A percentile compares a stretch with the other conserved stretches of the same genome.
Evolutionary conservation across 495 filamentous ascomycete genomes (phyloP).

Genomic region (Aspergillus campestris): DNA sequence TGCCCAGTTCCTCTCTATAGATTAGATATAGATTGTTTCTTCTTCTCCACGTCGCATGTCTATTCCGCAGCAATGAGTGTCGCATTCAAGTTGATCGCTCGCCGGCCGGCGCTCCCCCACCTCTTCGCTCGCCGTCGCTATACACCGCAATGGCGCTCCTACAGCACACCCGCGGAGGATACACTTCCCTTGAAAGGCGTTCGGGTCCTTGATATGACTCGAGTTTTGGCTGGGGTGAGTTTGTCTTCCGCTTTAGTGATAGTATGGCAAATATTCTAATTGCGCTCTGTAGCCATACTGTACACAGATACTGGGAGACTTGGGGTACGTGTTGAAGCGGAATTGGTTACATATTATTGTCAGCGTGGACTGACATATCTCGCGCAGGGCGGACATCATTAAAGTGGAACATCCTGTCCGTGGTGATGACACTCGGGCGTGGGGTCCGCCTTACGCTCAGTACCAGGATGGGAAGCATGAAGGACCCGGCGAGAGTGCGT

Average conservation of each 20-base stretch:
- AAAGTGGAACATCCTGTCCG: constrained; percentile 90
- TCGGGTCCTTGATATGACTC: constrained; percentile 89
- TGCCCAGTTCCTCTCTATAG: not conserved
- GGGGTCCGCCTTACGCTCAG: constrained; percentile 90
- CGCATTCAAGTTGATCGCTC: constrained; percentile 19
- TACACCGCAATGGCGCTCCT: constrained; percentile 24
- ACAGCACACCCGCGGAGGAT: constrained; percentile 19
- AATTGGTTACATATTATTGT: not conserved
- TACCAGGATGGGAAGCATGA: constrained; percentile 53
- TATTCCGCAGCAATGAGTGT: constrained; percentile 14
- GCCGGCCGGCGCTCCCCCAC: constrained; percentile 14
- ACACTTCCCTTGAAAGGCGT: constrained; percentile 72
- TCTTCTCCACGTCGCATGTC: not conserved
- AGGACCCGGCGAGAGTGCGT: constrained; percentile 87
- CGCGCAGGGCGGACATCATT: constrained; percentile 79
- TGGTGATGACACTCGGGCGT: constrained; percentile 91
- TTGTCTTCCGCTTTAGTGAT: not conserved
- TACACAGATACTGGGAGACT: constrained; percentile 92
- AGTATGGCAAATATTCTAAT: constrained; percentile 12
- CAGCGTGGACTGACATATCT: not conserved
- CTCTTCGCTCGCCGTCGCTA: constrained; percentile 1
- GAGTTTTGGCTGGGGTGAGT: constrained; percentile 89
- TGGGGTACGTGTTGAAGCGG: constrained; percentile 57
- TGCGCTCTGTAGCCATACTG: constrained; percentile 71
- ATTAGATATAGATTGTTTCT: constrained; percentile 2